Percentiles rank a stretch among this genome's conserved stretches.
Evolutionary conservation across 2,329 filamentous ascomycete species (phyloP).

Genomic region (Exophiala sp.): DNA sequence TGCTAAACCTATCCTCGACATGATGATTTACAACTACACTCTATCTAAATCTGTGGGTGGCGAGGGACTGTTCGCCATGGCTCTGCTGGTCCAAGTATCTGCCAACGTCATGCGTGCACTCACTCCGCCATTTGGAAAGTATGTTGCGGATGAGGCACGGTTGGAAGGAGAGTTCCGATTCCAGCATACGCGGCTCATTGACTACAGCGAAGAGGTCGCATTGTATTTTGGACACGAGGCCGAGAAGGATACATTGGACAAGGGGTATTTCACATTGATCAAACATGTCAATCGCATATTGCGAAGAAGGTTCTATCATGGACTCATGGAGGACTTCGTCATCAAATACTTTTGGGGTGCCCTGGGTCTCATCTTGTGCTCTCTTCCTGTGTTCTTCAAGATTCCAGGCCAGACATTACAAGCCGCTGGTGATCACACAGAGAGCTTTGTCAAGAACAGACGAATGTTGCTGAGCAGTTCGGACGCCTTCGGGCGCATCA

Average conservation of each 20-base stretch:
- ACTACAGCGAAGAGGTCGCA: slow-evolving; percentile 92
- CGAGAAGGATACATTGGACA: slow-evolving; percentile 93
- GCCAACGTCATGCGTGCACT: slow-evolving; percentile 88
- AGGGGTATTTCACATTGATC: slow-evolving; percentile 97
- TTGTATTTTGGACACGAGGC: slow-evolving; percentile 86
- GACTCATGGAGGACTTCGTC: slow-evolving; percentile 99
- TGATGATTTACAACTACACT: slow-evolving; percentile 94
- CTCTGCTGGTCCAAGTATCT: slow-evolving; percentile 83
- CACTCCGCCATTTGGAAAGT: slow-evolving; percentile 94
- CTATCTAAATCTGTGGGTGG: slow-evolving; percentile 92
- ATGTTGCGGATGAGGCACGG: slow-evolving; percentile 90
- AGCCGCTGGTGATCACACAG: slow-evolving; percentile 50
- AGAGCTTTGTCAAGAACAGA: slow-evolving; percentile 85
- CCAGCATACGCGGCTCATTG: slow-evolving; percentile 88
- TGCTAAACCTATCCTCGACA: slow-evolving; percentile 88
- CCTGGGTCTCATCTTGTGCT: slow-evolving; percentile 82
- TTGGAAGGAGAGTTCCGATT: slow-evolving; percentile 95
- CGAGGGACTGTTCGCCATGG: slow-evolving; percentile 94
- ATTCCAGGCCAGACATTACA: slow-evolving; percentile 62
- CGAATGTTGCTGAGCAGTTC: slow-evolving; percentile 88
- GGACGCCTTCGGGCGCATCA: slow-evolving; percentile 88
- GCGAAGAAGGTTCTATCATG: slow-evolving; percentile 84
- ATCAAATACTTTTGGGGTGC: slow-evolving; percentile 99
- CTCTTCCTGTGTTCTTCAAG: slow-evolving; percentile 92
- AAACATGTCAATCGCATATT: slow-evolving; percentile 98